phyloP scores from a whole-genome alignment of 2,329 filamentous ascomycete species.

The Sarocladium kiliense region DNA sequence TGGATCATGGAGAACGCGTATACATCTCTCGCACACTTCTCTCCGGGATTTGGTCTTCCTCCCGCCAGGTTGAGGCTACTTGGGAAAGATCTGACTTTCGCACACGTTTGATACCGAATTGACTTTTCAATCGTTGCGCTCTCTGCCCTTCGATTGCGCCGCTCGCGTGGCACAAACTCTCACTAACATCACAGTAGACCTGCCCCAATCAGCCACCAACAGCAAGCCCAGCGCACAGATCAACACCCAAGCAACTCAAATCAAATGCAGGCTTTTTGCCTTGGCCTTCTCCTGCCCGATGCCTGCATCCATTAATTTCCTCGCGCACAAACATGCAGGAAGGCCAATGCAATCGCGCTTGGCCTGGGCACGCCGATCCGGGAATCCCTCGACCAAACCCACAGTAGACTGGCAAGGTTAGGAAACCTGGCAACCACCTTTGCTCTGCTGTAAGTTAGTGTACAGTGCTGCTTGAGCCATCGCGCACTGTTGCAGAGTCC shows the following conservation, averaged over 20 bases:
- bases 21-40: neutral
- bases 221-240: neutral
- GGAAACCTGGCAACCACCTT: too few relatives aligned
- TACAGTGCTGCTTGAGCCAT: neutral
- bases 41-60: neutral
- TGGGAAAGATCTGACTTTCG: neutral
- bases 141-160: neutral
- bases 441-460: too few relatives aligned
- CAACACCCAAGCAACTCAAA: neutral
- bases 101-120: neutral
- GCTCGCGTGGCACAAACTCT: neutral
- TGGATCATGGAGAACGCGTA: neutral
- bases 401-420: too few relatives aligned
- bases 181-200: neutral
- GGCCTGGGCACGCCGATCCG: conserved; percentile 2
- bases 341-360: neutral
- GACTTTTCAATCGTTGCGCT: neutral
- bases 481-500: conserved; percentile 4
- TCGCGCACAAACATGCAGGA: neutral
- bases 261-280: neutral
- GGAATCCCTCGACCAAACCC: neutral
- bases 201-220: neutral
- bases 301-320: neutral
- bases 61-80: neutral
- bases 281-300: too few relatives aligned